Evolutionary conservation across 768 basidiomycete species (phyloP), one percentile per base, ranked within the genome.

Genomic region (Phylloporus arenicola): DNA sequence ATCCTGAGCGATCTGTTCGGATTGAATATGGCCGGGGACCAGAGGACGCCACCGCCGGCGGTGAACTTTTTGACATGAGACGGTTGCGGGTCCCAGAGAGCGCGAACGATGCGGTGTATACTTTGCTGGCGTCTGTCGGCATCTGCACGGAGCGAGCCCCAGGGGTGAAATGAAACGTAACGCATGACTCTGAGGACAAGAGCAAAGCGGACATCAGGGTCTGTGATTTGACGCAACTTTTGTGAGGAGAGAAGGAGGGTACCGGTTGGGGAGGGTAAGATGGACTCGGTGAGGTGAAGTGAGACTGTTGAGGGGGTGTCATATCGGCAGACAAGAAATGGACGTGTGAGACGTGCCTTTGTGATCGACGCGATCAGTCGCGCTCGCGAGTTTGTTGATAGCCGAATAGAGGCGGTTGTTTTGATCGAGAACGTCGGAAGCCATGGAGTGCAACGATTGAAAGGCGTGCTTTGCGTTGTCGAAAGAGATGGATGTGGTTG

Each of bases 61-160:
- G 72, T 70, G 52, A 86, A 84, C 33, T 64, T 58, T 20, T 35
- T 57, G 9, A 63, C 56, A 4, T 52, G 57, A 8, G 56, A 47
- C 0, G 50, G 31, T 14, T 63, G 64, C 3, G 68, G 66, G 17
- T 72, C 47, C 78, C 80, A 86, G 6, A 90, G 53, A 6, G 68
- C 68, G 12, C 64, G 43, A 17, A 77, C 61, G 50, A 90, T 79
- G 33, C 72, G 72, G 2, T 69, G 54, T 25, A 86, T 62, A 44
- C 75, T 76, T 6, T 49, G 54, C 35, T 60, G 64, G 9, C 79
- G 75, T 30, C 89, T 76, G 51, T 76, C 67, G 2, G 75, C 80
- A 55, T 88, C 82, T 2, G 88, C 79, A 8, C 72, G 76, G 16
- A 76, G 59, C 42, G 81, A 80, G 5, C 90, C 90, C 90, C 90